These are phyloP conservation scores for Dysphania ambrosioides DNA, from an alignment of 148 eudicot species.

Conservation along the genomic window DNA sequence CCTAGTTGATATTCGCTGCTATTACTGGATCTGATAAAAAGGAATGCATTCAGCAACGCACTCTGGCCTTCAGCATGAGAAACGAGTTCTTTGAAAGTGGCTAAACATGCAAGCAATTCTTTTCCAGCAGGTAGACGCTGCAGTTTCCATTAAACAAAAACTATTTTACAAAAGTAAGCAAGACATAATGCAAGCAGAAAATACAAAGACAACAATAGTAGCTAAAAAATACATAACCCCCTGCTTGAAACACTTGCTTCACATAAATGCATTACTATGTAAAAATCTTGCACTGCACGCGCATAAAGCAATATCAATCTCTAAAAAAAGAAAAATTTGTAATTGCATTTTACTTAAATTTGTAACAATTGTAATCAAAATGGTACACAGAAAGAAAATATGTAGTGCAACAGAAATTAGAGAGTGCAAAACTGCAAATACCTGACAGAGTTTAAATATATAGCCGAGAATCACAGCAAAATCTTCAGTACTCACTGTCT, in stretches of 20 bases:
- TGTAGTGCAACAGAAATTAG: not conserved
- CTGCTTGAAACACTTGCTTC: not conserved
- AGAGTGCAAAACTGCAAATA: constrained; percentile 23
- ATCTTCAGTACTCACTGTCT: constrained; percentile 52
- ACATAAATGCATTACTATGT: not conserved
- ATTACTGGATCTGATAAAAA: constrained; percentile 35
- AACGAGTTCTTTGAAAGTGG: constrained; percentile 55
- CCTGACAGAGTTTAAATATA: constrained; percentile 71
- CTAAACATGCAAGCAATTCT: constrained; percentile 73
- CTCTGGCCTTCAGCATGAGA: constrained; percentile 56
- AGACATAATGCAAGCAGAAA: not conserved
- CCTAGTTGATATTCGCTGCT: constrained; percentile 40
- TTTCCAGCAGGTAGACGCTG: constrained; percentile 80
- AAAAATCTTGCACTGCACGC: not conserved
- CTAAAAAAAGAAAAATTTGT: too few relatives aligned
- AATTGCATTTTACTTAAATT: too few relatives aligned
- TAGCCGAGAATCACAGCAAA: constrained; percentile 42
- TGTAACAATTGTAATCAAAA: too few relatives aligned
- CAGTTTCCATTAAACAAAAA: constrained; percentile 12
- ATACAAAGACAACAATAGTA: not conserved
- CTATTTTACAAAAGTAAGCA: not conserved
- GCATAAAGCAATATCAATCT: too few relatives aligned
- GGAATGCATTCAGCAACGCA: constrained; percentile 51
- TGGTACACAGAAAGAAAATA: not conserved
- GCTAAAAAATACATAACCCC: too few relatives aligned